A percentile compares a stretch with the other conserved stretches of the same genome.
Evolutionary conservation across 2,329 filamentous ascomycete species (phyloP).

Genomic region (Rhytidhysteron rufulum): DNA sequence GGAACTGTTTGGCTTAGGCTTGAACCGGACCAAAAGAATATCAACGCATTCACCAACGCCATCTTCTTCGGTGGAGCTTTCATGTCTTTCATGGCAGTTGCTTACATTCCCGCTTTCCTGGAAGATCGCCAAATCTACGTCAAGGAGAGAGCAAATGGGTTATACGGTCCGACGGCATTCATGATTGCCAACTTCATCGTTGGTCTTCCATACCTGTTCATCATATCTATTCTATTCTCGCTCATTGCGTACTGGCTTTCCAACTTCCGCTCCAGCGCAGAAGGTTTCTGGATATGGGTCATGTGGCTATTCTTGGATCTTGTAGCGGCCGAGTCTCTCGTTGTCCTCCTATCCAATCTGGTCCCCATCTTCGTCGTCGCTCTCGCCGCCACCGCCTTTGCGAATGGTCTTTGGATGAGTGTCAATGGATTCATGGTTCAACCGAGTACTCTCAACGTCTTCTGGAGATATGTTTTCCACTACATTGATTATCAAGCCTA

Average conservation of each 20-base stretch:
- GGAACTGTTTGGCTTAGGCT: constrained; percentile 82
- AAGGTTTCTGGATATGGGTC: constrained; percentile 71
- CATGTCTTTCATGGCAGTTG: constrained; percentile 58
- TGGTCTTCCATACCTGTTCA: constrained; percentile 72
- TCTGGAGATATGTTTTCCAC: constrained; percentile 83
- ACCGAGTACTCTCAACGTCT: constrained; percentile 68
- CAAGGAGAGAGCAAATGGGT: constrained; percentile 77
- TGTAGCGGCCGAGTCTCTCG: constrained; percentile 75
- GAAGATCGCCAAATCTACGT: constrained; percentile 70
- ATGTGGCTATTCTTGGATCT: constrained; percentile 85
- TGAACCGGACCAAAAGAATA: constrained; percentile 63
- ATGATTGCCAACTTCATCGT: constrained; percentile 77
- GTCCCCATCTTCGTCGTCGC: constrained; percentile 78
- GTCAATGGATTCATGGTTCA: constrained; percentile 79
- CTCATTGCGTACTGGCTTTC: constrained; percentile 74
- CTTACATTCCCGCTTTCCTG: constrained; percentile 79
- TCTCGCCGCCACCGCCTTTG: constrained; percentile 75
- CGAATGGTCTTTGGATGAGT: constrained; percentile 87
- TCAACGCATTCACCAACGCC: constrained; percentile 78
- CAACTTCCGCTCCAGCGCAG: constrained; percentile 64
- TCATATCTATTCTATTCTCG: constrained; percentile 73
- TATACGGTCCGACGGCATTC: constrained; percentile 72
- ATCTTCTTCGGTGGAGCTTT: constrained; percentile 57
- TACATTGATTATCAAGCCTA: constrained; percentile 86
- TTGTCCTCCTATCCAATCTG: constrained; percentile 69